Evolutionary conservation across 2,329 filamentous ascomycete genomes (phyloP), one percentile per base, ranked within the genome.

Genomic region (Chaetomiaceae sp.): DNA sequence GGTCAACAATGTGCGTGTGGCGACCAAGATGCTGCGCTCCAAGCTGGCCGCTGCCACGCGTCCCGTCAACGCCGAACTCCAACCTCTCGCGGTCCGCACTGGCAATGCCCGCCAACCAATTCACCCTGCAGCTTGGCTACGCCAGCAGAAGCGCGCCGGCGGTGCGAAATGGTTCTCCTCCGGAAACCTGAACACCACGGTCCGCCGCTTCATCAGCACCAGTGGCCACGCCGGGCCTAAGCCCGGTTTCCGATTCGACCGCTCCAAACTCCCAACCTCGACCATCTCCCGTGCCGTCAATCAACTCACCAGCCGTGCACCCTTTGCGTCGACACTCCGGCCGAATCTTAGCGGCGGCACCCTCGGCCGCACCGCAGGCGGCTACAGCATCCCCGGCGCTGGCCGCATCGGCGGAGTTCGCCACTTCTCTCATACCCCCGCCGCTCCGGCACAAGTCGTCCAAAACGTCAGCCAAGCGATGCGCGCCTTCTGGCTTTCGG

Each of bases 391-490:
- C 34, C 72, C 79, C 51, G 89, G 89, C 27, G 81, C 84, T 45
- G 86, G 85, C 29, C 78, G 84, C 42, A 69, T 82, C 54, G 84
- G 87, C 60, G 88, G 86, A 40, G 83, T 85, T 21, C 81, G 92
- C 60, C 92, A 92, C 74, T 97, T 97, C 73, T 95, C 90, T 1
- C 91, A 96, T 71, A 82, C 84, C 1, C 90, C 92, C 1, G 86
- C 89, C 9, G 82, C 86, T 7, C 90, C 90, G 34, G 90, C 91
- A 1, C 89, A 97, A 68, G 90, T 97, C 42, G 82, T 97, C 47
- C 87, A 94, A 69, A 96, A 96, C 70, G 92, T 96, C n/a, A 95
- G 90, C 11, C 85, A 90, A 62, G 94, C 90, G 5, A 85, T 97
- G 65, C 84, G 94, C 49, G 91, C 90, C 11, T 96, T 99, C 71